phyloP scores from a whole-genome alignment of 139 green algal species.

The Chlorella vulgaris region DNA sequence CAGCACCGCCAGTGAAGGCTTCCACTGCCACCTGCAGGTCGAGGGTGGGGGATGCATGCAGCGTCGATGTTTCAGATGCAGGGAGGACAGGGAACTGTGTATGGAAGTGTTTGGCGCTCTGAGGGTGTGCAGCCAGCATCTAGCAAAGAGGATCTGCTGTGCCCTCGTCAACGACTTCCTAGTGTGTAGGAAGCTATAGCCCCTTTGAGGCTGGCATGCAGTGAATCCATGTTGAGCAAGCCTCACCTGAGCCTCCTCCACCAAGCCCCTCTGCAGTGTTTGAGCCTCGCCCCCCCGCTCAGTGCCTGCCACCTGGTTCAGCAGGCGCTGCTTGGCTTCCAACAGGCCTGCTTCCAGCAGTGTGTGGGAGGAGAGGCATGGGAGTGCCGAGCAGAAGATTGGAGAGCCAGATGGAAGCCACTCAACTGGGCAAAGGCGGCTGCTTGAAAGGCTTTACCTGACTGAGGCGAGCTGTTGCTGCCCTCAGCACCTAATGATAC shows the following conservation, averaged over 20 bases:
- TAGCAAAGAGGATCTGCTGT: too few relatives aligned
- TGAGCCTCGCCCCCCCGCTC: constrained; percentile 31
- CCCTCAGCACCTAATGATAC: neutral
- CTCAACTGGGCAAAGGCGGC: too few relatives aligned
- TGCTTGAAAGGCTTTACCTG: neutral
- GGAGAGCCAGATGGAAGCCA: too few relatives aligned
- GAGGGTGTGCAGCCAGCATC: too few relatives aligned
- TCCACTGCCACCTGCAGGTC: constrained; percentile 44
- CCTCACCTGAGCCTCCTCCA: constrained; percentile 59
- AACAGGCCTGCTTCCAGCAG: neutral
- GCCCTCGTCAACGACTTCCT: too few relatives aligned
- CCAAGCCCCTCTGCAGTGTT: constrained; percentile 30
- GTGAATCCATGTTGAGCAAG: too few relatives aligned
- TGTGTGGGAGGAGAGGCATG: neutral
- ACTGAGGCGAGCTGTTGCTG: neutral
- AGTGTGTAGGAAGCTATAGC: too few relatives aligned
- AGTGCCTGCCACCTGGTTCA: constrained; percentile 35
- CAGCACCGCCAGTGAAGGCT: neutral
- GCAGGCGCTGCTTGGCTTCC: constrained; percentile 38
- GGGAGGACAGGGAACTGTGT: too few relatives aligned
- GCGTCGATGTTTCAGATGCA: neutral
- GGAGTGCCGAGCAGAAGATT: too few relatives aligned
- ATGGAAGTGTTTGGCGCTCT: too few relatives aligned
- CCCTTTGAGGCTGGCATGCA: neutral
- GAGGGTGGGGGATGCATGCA: neutral